A percentile compares a stretch with the other conserved stretches of the same genome.
Evolutionary conservation across 345 rosid species (phyloP).

Genomic region (Combretum micranthum): DNA sequence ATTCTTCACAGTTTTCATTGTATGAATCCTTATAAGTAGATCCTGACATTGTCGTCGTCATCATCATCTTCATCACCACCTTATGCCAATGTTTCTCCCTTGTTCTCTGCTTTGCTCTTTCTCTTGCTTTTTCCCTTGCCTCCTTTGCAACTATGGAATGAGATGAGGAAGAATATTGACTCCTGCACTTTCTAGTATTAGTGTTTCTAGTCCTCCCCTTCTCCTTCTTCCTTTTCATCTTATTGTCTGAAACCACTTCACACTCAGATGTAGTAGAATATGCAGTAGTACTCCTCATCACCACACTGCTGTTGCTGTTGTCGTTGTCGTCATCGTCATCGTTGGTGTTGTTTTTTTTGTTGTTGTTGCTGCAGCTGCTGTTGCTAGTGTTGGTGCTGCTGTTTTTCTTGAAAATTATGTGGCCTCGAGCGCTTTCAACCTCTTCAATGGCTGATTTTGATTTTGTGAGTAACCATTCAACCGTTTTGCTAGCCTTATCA

Average conservation of each 20-base stretch:
- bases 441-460: constrained; percentile 12
- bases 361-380: background rate
- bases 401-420: background rate
- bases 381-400: background rate
- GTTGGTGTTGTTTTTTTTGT: too few species aligned
- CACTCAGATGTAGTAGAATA: constrained; percentile 33
- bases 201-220: constrained; percentile 21
- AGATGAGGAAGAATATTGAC: too few species aligned
- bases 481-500: constrained; percentile 19
- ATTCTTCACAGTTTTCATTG: too few species aligned
- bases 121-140: constrained; percentile 56
- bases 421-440: background rate
- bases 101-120: constrained; percentile 64
- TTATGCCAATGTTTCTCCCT: constrained; percentile 15
- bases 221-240: constrained; percentile 15
- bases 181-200: constrained; percentile 1
- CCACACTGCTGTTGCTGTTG: constrained; percentile 4
- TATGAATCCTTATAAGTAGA: too few species aligned
- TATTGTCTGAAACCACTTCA: constrained; percentile 24
- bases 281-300: constrained; percentile 19
- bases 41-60: background rate
- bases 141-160: constrained; percentile 30
- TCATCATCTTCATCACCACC: too few species aligned
- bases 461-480: constrained; percentile 17
- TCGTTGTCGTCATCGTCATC: background rate